Conservation (phyloP, 768 basidiomycete species). For the Mycena epipterygia region DNA sequence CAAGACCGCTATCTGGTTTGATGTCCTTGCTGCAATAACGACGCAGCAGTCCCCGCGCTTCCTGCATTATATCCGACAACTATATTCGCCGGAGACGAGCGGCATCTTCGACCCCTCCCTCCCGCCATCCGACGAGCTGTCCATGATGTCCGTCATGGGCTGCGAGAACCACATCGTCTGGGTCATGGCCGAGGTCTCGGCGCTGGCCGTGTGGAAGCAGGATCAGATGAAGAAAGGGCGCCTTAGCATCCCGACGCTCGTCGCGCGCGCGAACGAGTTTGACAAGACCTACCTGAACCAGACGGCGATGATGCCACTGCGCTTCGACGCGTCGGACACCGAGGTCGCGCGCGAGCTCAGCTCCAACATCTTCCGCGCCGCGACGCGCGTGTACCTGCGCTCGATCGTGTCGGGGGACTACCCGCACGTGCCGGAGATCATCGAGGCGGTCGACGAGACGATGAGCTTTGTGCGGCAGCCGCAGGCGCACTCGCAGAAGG, state of each 20-base stretch:
- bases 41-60: constrained; percentile 71
- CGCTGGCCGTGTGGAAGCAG: constrained; percentile 77
- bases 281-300: constrained; percentile 25
- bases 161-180: constrained; percentile 86
- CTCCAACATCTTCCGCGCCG: constrained; percentile 78
- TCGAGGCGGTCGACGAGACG: constrained; percentile 64
- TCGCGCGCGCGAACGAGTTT: constrained; percentile 46
- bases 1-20: constrained; percentile 91
- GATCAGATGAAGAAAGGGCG: constrained; percentile 51
- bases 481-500: constrained; percentile 54
- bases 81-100: constrained; percentile 66
- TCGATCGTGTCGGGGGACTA: constrained; percentile 82
- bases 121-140: constrained; percentile 54
- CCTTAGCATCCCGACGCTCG: constrained; percentile 74
- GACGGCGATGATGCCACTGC: background rate
- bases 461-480: constrained; percentile 60
- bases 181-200: constrained; percentile 82
- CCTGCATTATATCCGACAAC: constrained; percentile 63
- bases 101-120: constrained; percentile 51
- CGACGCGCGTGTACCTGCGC: constrained; percentile 81
- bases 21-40: constrained; percentile 85
- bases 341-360: constrained; percentile 59
- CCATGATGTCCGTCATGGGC: constrained; percentile 90
- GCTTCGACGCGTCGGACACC: constrained; percentile 23
- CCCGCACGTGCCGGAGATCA: constrained; percentile 76